A percentile compares a stretch with the other conserved stretches of the same genome.
Evolutionary conservation across 1,139 yeast species (phyloP).

Genomic region (Chernovozyma sophiae-reginae): DNA sequence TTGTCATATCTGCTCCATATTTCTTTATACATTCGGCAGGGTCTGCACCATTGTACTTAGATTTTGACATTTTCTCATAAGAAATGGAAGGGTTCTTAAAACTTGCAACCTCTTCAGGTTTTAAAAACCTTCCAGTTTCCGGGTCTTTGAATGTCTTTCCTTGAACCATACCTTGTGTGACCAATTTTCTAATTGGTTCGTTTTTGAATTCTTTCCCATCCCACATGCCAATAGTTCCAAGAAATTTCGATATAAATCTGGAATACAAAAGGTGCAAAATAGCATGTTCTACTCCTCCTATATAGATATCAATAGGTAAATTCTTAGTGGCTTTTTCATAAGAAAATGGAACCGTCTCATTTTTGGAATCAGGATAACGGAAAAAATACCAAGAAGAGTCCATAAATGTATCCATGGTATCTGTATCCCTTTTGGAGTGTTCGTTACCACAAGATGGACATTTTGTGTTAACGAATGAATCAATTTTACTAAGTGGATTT

Average conservation of each 20-base stretch:
- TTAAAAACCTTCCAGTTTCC: slow-evolving; percentile 64
- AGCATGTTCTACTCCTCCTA: slow-evolving; percentile 97
- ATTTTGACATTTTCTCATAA: slow-evolving; percentile 93
- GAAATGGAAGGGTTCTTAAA: slow-evolving; percentile 39
- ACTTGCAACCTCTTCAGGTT: slow-evolving; percentile 65
- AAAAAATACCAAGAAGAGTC: slow-evolving; percentile 97
- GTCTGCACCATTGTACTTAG: slow-evolving; percentile 91
- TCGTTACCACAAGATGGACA: slow-evolving; percentile 77
- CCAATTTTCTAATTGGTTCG: slow-evolving; percentile 76
- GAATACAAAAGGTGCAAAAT: slow-evolving; percentile 84
- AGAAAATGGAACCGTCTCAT: slow-evolving; percentile 50
- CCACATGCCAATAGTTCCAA: slow-evolving; percentile 56
- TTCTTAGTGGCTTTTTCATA: slow-evolving; percentile 45
- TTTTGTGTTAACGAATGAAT: slow-evolving; percentile 64
- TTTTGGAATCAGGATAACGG: slow-evolving; percentile 74
- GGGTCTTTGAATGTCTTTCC: slow-evolving; percentile 82
- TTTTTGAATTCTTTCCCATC: slow-evolving; percentile 43
- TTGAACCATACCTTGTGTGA: slow-evolving; percentile 98
- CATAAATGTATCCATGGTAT: slow-evolving; percentile 98
- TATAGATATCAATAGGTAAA: slow-evolving; percentile 84
- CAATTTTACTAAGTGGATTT: slow-evolving; percentile 65
- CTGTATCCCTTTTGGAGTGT: slow-evolving; percentile 84
- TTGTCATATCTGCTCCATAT: slow-evolving; percentile 91
- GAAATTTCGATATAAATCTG: slow-evolving; percentile 77
- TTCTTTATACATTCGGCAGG: slow-evolving; percentile 71